Base-by-base conservation (phyloP, 2,329 filamentous ascomycete genomes). In the Xylaria sp. region DNA sequence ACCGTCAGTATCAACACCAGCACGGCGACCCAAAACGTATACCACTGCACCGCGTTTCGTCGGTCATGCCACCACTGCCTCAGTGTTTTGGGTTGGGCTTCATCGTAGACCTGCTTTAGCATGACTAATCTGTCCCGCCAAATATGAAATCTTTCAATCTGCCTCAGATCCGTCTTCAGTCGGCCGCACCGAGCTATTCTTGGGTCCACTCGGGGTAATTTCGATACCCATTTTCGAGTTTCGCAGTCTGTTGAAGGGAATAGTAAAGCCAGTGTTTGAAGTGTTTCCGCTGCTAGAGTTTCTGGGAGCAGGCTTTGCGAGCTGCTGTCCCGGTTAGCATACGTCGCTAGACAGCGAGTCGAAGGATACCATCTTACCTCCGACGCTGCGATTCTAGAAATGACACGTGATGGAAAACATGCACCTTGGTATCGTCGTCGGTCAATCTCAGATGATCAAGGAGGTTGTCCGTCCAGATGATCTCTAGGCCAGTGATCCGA, bases 1-100 rank as follows among this genome's bases (percentile, higher is more conserved):
- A 76, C 67, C 0, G 75, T 79, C 21, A 78, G 66, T 23, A 69
- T 46, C 0, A 80, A 28, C 1, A 81, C 50, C 2, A 78, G 11
- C 5, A 80, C 69, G 0, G 78, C 79, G 4, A 82, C 72, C 80
- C 80, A 83, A 50, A 82, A 79, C 0, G 76, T 80, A 55, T 77
- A 81, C 78, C 79, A 81, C 55, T 82, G 78, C 0, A 76, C 74
- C 0, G 75, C 72, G 25, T 79, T 78, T 3, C 80, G 62, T 4
- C 75, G 61, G 61, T 81, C 79, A 53, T 75, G 67, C 79, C 79
- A 82, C 77, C 75, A 80, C 47, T 81, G 75, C 0, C 67, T 69
- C 0, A 82, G 28, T 0, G 70, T 75, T 35, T 67, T 67, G 4
- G 78, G 73, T 55, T 72, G 63, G 5, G 77, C 61, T 58, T 81